These are phyloP conservation scores for Bipolaris oryzae DNA, from an alignment of 2,329 filamentous ascomycete species.

Conservation along the genomic window DNA sequence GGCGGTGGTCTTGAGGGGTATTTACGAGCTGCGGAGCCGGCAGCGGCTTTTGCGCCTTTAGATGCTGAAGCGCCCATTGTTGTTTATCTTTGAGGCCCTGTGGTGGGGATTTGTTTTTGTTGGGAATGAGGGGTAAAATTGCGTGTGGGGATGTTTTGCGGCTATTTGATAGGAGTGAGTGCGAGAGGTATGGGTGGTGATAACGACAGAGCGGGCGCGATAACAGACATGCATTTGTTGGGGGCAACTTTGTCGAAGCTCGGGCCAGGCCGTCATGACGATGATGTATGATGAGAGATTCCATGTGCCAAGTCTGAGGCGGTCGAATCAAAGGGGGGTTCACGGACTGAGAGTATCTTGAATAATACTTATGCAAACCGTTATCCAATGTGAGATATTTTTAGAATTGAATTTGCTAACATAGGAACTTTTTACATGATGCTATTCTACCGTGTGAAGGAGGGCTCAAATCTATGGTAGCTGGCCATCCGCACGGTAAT, in stretches of 20 bases:
- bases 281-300: slow-evolving; percentile 11
- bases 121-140: not conserved
- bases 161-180: not conserved
- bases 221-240: slow-evolving; percentile 20
- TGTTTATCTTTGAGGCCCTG: not conserved
- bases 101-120: too few relatives aligned
- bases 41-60: slow-evolving; percentile 60
- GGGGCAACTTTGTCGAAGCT: slow-evolving; percentile 9
- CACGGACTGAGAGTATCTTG: too few relatives aligned
- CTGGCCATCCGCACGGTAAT: slow-evolving; percentile 62
- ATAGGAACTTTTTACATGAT: not conserved
- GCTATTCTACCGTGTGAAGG: not conserved
- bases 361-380: too few relatives aligned
- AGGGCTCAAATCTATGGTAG: slow-evolving; percentile 6
- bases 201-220: slow-evolving; percentile 14
- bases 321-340: not conserved
- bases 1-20: slow-evolving; percentile 60
- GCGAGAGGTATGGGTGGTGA: not conserved
- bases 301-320: not conserved
- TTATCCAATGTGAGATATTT: too few relatives aligned
- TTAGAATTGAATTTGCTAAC: not conserved
- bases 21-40: slow-evolving; percentile 59
- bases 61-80: slow-evolving; percentile 66
- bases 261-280: slow-evolving; percentile 3
- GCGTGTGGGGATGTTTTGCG: not conserved